Conservation (phyloP, 1,139 yeast genomes). For the Debaryomyces psychrophilus region DNA sequence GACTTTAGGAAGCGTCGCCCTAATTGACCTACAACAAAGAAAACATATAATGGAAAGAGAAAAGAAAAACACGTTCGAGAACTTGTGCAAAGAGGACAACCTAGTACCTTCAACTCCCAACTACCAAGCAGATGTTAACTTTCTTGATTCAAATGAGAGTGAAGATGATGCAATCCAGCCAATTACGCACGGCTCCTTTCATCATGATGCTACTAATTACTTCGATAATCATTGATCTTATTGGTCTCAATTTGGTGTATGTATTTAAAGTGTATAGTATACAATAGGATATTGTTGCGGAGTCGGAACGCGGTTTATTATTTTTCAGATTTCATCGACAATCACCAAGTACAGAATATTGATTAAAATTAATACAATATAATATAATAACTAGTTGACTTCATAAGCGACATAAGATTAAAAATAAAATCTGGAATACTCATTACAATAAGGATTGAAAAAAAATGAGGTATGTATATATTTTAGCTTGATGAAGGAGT, state of each 20-base stretch:
- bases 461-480: conserved; percentile 14
- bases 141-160: conserved; percentile 6
- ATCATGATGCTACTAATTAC: background rate
- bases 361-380: background rate
- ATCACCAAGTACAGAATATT: background rate
- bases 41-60: conserved; percentile 15
- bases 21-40: conserved; percentile 18
- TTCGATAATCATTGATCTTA: conserved; percentile 1
- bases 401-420: background rate
- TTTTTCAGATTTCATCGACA: conserved; percentile 4
- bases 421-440: background rate
- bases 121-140: conserved; percentile 2
- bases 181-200: background rate
- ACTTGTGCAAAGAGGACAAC: conserved; percentile 20
- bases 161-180: background rate
- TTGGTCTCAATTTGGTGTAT: too few species aligned
- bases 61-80: conserved; percentile 19
- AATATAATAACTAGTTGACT: background rate
- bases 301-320: conserved; percentile 6
- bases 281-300: conserved; percentile 3
- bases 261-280: background rate
- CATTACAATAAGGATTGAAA: conserved; percentile 6
- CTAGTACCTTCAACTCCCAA: conserved; percentile 7
- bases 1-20: conserved; percentile 17
- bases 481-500: background rate